A percentile compares a stretch with the other conserved stretches of the same genome.
Evolutionary conservation across 108 stramenopile genomes (phyloP).

Genomic region (Skeletonema potamos): DNA sequence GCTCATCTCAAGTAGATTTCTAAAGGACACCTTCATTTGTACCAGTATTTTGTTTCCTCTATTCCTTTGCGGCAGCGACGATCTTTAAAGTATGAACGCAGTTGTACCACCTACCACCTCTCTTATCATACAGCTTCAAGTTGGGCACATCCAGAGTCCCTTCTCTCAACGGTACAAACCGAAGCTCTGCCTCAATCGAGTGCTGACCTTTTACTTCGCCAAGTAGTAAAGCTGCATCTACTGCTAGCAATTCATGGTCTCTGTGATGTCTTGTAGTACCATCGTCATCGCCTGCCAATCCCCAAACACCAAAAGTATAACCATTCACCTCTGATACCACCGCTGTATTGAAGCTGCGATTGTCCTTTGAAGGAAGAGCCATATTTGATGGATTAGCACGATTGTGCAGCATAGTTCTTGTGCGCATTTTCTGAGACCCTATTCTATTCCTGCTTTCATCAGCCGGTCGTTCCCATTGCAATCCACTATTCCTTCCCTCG

Average conservation of each 20-base stretch:
- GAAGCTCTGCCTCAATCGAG: slow-evolving; percentile 69
- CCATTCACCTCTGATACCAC: slow-evolving; percentile 75
- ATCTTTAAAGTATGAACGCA: slow-evolving; percentile 69
- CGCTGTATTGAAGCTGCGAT: slow-evolving; percentile 59
- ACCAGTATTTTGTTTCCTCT: neutral
- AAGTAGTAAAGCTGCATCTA: slow-evolving; percentile 74
- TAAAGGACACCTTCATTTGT: neutral
- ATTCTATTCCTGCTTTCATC: slow-evolving; percentile 1
- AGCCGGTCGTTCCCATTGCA: slow-evolving; percentile 21
- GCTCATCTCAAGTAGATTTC: neutral
- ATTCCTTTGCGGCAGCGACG: slow-evolving; percentile 55
- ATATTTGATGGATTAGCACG: neutral
- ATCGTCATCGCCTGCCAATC: slow-evolving; percentile 68
- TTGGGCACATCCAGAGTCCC: slow-evolving; percentile 77
- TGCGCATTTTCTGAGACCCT: neutral
- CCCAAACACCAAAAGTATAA: slow-evolving; percentile 81
- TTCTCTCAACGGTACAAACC: slow-evolving; percentile 74
- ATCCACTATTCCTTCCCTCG: slow-evolving; percentile 23
- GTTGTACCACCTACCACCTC: slow-evolving; percentile 61
- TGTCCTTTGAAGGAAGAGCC: slow-evolving; percentile 8
- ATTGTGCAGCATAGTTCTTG: slow-evolving; percentile 18
- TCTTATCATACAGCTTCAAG: slow-evolving; percentile 74
- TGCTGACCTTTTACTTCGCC: slow-evolving; percentile 83
- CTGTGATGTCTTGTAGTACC: slow-evolving; percentile 64
- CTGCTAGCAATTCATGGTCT: slow-evolving; percentile 73